Evolutionary conservation across 2,329 filamentous ascomycete species (phyloP).

Genomic region (Aspergillus intermedius): DNA sequence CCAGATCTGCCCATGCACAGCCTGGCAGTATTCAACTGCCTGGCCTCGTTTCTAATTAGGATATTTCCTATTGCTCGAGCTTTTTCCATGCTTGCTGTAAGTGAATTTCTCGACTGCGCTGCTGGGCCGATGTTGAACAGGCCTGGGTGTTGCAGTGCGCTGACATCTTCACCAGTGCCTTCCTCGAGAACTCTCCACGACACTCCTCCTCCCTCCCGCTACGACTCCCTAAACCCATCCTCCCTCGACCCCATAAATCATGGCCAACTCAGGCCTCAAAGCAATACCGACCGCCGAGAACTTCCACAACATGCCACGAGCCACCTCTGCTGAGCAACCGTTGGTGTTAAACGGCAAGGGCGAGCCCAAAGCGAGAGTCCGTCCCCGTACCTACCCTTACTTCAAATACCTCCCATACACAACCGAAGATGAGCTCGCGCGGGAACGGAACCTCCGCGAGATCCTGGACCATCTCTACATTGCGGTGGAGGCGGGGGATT

Average conservation of each 20-base stretch:
- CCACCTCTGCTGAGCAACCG: slow-evolving; percentile 63
- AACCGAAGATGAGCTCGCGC: slow-evolving; percentile 71
- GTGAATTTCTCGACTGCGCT: not conserved
- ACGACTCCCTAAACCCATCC: slow-evolving; percentile 10
- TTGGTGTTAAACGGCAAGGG: slow-evolving; percentile 46
- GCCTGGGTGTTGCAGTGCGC: slow-evolving; percentile 8
- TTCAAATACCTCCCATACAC: slow-evolving; percentile 82
- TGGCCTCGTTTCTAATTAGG: not conserved
- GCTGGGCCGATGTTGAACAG: not conserved
- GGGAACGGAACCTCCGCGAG: slow-evolving; percentile 71
- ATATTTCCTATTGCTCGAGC: not conserved
- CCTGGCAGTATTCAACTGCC: slow-evolving; percentile 7
- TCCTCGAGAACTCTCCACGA: slow-evolving; percentile 17
- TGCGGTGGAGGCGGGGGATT: slow-evolving; percentile 84
- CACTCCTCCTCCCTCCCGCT: slow-evolving; percentile 14
- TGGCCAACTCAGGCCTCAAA: slow-evolving; percentile 30
- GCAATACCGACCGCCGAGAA: slow-evolving; percentile 33
- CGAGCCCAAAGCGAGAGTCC: slow-evolving; percentile 60
- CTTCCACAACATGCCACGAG: slow-evolving; percentile 56
- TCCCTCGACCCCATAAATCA: slow-evolving; percentile 18
- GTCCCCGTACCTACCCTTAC: slow-evolving; percentile 87
- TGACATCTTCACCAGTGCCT: slow-evolving; percentile 23
- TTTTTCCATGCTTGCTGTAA: slow-evolving; percentile 10
- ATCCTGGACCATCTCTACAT: slow-evolving; percentile 94
- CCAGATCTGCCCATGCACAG: slow-evolving; percentile 17